A percentile compares a stretch with the other conserved stretches of the same genome.
These are phyloP conservation scores for Candida cerambycidarum DNA, from an alignment of 805 yeast species.

Conservation along the genomic window DNA sequence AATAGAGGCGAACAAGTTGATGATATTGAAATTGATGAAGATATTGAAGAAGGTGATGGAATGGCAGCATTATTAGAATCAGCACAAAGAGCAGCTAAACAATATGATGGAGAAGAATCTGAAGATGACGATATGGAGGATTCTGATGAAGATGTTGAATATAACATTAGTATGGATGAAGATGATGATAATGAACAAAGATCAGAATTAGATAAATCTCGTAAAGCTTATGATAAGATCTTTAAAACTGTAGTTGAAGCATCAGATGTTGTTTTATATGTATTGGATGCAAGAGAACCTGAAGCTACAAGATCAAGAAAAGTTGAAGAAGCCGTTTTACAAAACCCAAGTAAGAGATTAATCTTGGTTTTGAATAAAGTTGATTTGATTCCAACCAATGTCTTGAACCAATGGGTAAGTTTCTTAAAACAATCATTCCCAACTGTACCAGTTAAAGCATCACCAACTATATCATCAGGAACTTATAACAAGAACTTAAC, in stretches of 20 bases:
- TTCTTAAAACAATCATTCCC: constrained; percentile 84
- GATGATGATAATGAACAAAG: constrained; percentile 42
- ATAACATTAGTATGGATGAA: constrained; percentile 14
- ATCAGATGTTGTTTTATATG: constrained; percentile 87
- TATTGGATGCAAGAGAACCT: constrained; percentile 97
- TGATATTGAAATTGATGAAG: constrained; percentile 38
- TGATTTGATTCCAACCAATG: constrained; percentile 86
- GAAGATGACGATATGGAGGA: constrained; percentile 36
- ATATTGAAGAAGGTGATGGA: constrained; percentile 46
- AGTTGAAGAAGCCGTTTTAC: constrained; percentile 86
- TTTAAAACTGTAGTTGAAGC: constrained; percentile 92
- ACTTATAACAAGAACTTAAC: constrained; percentile 73
- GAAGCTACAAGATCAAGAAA: constrained; percentile 89
- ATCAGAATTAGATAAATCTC: constrained; percentile 64
- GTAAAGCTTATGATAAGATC: constrained; percentile 91
- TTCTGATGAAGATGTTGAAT: constrained; percentile 40
- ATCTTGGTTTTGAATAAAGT: constrained; percentile 87
- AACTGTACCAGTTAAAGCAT: constrained; percentile 83
- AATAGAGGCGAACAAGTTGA: constrained; percentile 40
- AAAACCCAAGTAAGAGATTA: constrained; percentile 77
- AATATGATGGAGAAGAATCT: constrained; percentile 57
- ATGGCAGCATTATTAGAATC: constrained; percentile 85
- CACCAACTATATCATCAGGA: constrained; percentile 69
- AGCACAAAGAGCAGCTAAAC: constrained; percentile 84
- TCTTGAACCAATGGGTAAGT: constrained; percentile 79